Evolutionary conservation across 2,329 filamentous ascomycete species (phyloP).

Genomic region (Trichoderma sp.): DNA sequence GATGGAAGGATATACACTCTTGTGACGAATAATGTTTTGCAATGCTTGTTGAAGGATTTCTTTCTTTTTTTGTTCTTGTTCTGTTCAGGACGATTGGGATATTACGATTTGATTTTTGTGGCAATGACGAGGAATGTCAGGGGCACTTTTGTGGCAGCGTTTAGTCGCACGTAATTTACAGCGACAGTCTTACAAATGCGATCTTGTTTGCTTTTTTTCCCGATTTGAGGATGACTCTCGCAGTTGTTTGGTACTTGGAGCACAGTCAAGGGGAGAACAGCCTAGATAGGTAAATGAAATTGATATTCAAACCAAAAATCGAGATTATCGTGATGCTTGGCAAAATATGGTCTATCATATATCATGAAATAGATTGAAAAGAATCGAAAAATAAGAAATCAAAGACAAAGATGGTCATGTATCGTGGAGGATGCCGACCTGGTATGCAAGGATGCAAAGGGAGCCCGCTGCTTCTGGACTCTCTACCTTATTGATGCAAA

Average conservation of each 20-base stretch:
- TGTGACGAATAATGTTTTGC: not conserved
- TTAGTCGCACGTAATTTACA: not conserved
- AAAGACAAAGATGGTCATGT: constrained; percentile 29
- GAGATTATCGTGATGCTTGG: not conserved
- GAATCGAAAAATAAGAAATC: not conserved
- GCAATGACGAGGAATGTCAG: not conserved
- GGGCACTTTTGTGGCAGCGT: not conserved
- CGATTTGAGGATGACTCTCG: not conserved
- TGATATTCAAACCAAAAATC: constrained; percentile 27
- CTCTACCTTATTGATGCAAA: constrained; percentile 42
- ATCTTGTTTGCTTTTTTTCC: not conserved
- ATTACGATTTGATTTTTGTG: not conserved
- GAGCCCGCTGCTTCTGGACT: constrained; percentile 35
- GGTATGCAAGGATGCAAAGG: constrained; percentile 44
- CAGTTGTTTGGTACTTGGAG: not conserved
- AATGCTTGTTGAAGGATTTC: not conserved
- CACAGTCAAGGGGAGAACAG: not conserved
- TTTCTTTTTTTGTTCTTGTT: not conserved
- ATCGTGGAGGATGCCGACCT: constrained; percentile 51
- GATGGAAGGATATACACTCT: constrained; percentile 6
- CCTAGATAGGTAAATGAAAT: not conserved
- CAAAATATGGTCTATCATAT: constrained; percentile 22
- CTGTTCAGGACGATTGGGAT: not conserved
- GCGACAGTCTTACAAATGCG: not conserved
- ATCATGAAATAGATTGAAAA: constrained; percentile 21